Base-by-base conservation (phyloP, 148 eudicot species). In the Rheum nobile region DNA sequence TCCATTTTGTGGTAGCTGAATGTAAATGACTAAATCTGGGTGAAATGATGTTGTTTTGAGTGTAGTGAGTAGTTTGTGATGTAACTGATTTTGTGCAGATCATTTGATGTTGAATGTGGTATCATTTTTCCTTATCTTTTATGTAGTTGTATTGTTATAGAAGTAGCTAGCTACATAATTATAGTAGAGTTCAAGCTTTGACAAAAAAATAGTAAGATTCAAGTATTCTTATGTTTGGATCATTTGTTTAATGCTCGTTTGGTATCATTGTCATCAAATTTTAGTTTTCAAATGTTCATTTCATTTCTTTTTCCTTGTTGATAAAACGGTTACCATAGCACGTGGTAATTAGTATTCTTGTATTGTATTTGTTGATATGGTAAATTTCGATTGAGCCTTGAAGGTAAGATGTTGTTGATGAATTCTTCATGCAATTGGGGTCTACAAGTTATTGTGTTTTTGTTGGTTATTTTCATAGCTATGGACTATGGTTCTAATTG, bases 11-110 rank as follows among this genome's bases (percentile, higher is more conserved):
- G 59, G 41, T 31, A 31, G 31, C 47, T 72, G 61, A 16, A 72
- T 47, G 75, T 2, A 29, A 72, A 72, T 72, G 75, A n/a, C n/a
- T n/a, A n/a, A n/a, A n/a, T n/a, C n/a, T 31, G 59, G 22, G 47
- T 72, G 42, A 16, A 31, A n/a, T 28, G 13, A 13, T 72, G 57
- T 1, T 43, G 37, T 2, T 37, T 41, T 34, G 31, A 67, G 41
- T 68, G 42, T 68, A 35, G 35, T 38, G 35, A 61, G 32, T 32
- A 16, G 54, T 41, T 48, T 48, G 22, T 48, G 54, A 48, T 48
- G n/a, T 5, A 4, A 41, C 43, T 41, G 11, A 21, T 50, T n/a
- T 50, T 50, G 17, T 28, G 12, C 67, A 26, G 67, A 8, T 12
- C 35, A 59, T 59, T 54, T 28, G 35, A 10, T 11, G 2, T 28